phyloP scores from a whole-genome alignment of 2,329 filamentous ascomycete species.

The Hypoxylon sp. region DNA sequence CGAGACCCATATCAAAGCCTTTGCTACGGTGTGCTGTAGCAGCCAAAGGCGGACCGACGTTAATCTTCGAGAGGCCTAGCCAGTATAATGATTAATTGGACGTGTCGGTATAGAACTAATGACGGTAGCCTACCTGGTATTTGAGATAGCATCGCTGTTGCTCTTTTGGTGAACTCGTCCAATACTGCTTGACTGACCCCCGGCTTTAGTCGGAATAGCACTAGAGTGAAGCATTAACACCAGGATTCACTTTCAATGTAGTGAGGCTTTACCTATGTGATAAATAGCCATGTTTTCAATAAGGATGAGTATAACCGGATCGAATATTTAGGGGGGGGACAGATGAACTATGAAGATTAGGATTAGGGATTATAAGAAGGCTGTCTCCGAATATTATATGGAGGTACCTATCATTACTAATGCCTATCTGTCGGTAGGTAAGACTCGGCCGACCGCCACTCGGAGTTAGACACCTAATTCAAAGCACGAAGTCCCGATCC shows the following conservation, averaged over 20 bases:
- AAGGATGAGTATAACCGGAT: background rate
- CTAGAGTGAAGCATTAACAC: slow-evolving; percentile 44
- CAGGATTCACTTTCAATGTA: background rate
- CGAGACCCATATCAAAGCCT: slow-evolving; percentile 61
- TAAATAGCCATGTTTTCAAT: slow-evolving; percentile 36
- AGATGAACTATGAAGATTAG: background rate
- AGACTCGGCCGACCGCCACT: slow-evolving; percentile 1
- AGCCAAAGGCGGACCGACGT: slow-evolving; percentile 56
- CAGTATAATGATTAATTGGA: slow-evolving; percentile 3
- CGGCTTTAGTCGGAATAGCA: slow-evolving; percentile 61
- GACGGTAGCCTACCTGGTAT: slow-evolving; percentile 54
- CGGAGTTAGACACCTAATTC: background rate
- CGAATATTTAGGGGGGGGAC: background rate
- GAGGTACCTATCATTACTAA: background rate
- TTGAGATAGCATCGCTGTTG: slow-evolving; percentile 58
- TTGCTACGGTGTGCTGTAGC: slow-evolving; percentile 59
- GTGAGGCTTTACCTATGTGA: slow-evolving; percentile 36
- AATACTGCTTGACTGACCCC: slow-evolving; percentile 55
- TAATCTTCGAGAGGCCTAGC: slow-evolving; percentile 53
- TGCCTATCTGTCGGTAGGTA: background rate
- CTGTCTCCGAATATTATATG: background rate
- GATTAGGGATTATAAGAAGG: background rate
- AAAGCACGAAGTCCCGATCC: slow-evolving; percentile 7
- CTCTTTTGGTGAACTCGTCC: slow-evolving; percentile 51
- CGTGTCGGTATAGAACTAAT: background rate